Evolutionary conservation across 192 early-diverging fungal species (phyloP).

Genomic region (Coemansia asiatica): DNA sequence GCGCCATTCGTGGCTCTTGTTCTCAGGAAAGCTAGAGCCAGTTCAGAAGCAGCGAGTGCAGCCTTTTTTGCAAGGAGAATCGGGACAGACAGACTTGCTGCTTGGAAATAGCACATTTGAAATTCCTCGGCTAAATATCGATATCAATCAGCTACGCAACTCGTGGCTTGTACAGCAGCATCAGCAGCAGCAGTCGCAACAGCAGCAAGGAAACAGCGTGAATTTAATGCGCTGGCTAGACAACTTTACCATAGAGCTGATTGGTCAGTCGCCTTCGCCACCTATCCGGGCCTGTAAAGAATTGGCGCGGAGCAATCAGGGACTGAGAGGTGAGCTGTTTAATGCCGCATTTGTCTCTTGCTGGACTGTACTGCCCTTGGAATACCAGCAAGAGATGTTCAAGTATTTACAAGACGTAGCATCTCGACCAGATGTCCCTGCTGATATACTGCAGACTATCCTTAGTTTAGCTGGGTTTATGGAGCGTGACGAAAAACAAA

Average conservation of each 20-base stretch:
- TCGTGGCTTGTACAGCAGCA: slow-evolving; percentile 51
- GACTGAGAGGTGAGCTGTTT: slow-evolving; percentile 87
- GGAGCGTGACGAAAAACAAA: slow-evolving; percentile 92
- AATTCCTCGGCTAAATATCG: slow-evolving; percentile 1
- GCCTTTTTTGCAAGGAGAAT: slow-evolving; percentile 4
- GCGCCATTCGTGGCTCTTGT: slow-evolving; percentile 67
- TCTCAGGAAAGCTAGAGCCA: slow-evolving; percentile 65
- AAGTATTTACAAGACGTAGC: slow-evolving; percentile 78
- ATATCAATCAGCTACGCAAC: slow-evolving; percentile 69
- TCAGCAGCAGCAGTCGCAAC: slow-evolving; percentile 18
- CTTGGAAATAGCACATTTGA: not conserved
- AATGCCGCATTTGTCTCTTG: slow-evolving; percentile 96
- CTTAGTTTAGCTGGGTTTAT: slow-evolving; percentile 95
- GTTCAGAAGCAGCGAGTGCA: slow-evolving; percentile 1
- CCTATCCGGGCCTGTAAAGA: slow-evolving; percentile 85
- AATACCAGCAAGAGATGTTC: slow-evolving; percentile 85
- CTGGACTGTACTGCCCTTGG: slow-evolving; percentile 84
- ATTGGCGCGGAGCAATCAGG: slow-evolving; percentile 77
- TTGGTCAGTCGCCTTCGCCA: slow-evolving; percentile 92
- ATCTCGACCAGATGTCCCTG: slow-evolving; percentile 75
- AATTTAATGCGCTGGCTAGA: slow-evolving; percentile 96
- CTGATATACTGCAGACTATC: slow-evolving; percentile 84
- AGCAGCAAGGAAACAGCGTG: slow-evolving; percentile 51
- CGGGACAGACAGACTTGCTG: not conserved
- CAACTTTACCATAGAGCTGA: slow-evolving; percentile 82